Base-by-base conservation (phyloP, 257 asterid genomes). In the Solanum appendiculatum region DNA sequence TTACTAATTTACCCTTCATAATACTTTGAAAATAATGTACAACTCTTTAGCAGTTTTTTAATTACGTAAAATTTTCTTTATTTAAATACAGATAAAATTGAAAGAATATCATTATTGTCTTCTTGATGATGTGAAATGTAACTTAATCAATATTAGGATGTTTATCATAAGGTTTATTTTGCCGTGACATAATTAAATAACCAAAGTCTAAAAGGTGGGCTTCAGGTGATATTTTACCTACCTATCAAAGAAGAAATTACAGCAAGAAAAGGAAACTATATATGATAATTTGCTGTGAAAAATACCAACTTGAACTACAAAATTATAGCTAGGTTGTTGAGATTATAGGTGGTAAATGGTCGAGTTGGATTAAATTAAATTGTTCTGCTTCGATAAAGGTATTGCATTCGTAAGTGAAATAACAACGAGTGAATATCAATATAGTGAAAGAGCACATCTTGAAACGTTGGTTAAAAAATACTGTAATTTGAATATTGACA, bases 81-180 rank as follows among this genome's bases (percentile, higher is more conserved):
- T 20, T 54, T 54, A 54, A 54, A 20, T 54, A 54, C 6, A 54
- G n/a, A 20, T 54, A 20, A 18, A 7, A 54, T 20, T 18, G 1
- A 20, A 54, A 2, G 0, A 20, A 54, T 54, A 7, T 20, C 2
- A 7, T 54, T 7, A 18, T 2, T 54, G 5, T n/a, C n/a, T n/a
- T n/a, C n/a, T n/a, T n/a, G n/a, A n/a, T 54, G 11, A 20, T 7
- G 11, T 54, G 25, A 54, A 54, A 54, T 25, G 25, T 54, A 54
- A 20, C n/a, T 18, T 54, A 21, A 68, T 70, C 44, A 60, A 36
- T 87, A 85, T 46, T 78, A 86, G 86, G 87, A 85, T 87, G 85
- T 72, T 88, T 42, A 84, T 58, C 48, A 23, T 20, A 74, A n/a
- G 44, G 74, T 86, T 23, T 78, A 8, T 44, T 27, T 44, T 44